Percentiles rank a stretch among this genome's conserved stretches.
Conservation (phyloP, 2,329 filamentous ascomycete species). For the Scedosporium apiospermum region DNA sequence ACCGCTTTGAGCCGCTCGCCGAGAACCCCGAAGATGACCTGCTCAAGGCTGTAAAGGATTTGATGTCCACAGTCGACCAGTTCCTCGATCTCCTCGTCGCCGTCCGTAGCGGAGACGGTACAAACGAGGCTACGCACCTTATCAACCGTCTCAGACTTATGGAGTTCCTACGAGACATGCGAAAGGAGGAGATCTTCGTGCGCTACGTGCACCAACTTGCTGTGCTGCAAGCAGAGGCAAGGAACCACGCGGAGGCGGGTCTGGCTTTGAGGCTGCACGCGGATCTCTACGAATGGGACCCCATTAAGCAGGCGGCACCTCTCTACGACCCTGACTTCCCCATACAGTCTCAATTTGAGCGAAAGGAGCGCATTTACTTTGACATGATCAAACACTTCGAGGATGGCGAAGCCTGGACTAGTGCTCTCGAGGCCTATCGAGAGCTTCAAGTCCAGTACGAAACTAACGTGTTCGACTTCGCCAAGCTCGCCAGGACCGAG, state of each 20-base stretch:
- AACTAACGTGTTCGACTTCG: constrained; percentile 79
- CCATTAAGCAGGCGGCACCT: constrained; percentile 53
- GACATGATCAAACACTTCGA: constrained; percentile 93
- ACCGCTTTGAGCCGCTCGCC: constrained; percentile 65
- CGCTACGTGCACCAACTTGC: constrained; percentile 92
- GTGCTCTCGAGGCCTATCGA: constrained; percentile 77
- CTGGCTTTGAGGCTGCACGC: constrained; percentile 84
- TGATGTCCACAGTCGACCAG: constrained; percentile 80
- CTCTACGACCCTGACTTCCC: constrained; percentile 69
- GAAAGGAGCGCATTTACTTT: constrained; percentile 87
- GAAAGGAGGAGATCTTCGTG: constrained; percentile 93
- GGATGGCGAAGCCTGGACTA: constrained; percentile 88
- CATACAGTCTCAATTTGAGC: constrained; percentile 78
- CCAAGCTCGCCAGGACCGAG: constrained; percentile 81
- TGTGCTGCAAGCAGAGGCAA: constrained; percentile 61
- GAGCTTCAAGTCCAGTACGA: constrained; percentile 91
- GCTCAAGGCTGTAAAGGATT: constrained; percentile 63
- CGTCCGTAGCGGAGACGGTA: constrained; percentile 68
- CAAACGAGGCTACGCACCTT: constrained; percentile 68
- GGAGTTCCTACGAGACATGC: constrained; percentile 95
- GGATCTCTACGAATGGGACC: constrained; percentile 87
- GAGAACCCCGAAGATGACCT: constrained; percentile 48
- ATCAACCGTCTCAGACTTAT: constrained; percentile 85
- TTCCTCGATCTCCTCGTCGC: constrained; percentile 84
- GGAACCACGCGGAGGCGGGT: constrained; percentile 80